phyloP scores from a whole-genome alignment of 2,329 filamentous ascomycete genomes.

The Fusarium incarnatum region DNA sequence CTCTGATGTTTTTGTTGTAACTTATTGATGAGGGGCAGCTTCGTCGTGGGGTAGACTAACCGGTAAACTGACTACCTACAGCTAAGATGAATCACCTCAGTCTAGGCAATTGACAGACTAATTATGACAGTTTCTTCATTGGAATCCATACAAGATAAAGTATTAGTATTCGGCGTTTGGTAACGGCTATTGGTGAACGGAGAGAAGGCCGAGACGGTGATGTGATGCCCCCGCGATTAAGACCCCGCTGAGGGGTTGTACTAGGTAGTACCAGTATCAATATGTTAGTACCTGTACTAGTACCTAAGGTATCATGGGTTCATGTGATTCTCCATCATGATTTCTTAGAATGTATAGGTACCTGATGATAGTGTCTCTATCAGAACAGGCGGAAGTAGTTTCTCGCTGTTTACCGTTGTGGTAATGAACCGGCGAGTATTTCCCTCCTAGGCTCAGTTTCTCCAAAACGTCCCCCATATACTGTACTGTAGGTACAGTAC shows the following conservation, averaged over 20 bases:
- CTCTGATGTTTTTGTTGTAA: slow-evolving; percentile 3
- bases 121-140: slow-evolving; percentile 9
- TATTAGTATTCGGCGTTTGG: background rate
- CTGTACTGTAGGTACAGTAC: background rate
- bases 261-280: too few relatives aligned
- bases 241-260: slow-evolving; percentile 18
- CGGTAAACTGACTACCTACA: background rate
- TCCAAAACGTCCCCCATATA: slow-evolving; percentile 24
- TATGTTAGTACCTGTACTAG: too few relatives aligned
- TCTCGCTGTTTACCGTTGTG: background rate
- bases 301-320: background rate
- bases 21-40: slow-evolving; percentile 22
- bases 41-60: slow-evolving; percentile 23
- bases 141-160: background rate
- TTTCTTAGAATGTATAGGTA: background rate
- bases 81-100: background rate
- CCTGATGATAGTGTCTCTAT: background rate
- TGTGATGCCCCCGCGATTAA: slow-evolving; percentile 7
- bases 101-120: slow-evolving; percentile 8
- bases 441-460: slow-evolving; percentile 17
- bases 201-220: slow-evolving; percentile 30
- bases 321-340: background rate
- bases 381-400: background rate
- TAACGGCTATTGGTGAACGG: slow-evolving; percentile 16
- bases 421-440: slow-evolving; percentile 20